These are phyloP conservation scores for Cyathus striatus DNA, from an alignment of 768 basidiomycete genomes.

Conservation along the genomic window DNA sequence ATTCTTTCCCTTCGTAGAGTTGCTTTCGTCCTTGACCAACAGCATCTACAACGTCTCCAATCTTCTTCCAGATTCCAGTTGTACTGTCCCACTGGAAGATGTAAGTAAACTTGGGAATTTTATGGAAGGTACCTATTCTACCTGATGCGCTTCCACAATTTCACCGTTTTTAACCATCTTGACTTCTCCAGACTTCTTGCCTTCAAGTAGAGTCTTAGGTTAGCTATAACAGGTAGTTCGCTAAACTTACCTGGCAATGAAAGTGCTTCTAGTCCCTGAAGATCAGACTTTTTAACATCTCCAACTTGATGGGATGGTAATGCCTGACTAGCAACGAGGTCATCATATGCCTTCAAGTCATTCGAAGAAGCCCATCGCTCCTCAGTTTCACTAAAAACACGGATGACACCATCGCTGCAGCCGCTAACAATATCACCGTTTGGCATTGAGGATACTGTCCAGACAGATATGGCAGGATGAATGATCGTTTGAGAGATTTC, in stretches of 20 bases:
- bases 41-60: slow-evolving; percentile 95
- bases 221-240: neutral
- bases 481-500: slow-evolving; percentile 85
- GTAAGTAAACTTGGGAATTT: too few species aligned
- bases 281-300: slow-evolving; percentile 87
- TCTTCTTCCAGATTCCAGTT: slow-evolving; percentile 76
- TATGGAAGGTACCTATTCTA: slow-evolving; percentile 24
- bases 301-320: slow-evolving; percentile 86
- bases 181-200: slow-evolving; percentile 91
- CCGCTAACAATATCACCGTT: slow-evolving; percentile 93
- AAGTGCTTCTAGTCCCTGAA: slow-evolving; percentile 84
- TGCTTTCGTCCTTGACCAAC: slow-evolving; percentile 88
- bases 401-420: slow-evolving; percentile 80
- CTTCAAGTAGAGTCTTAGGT: slow-evolving; percentile 26
- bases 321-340: slow-evolving; percentile 69
- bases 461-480: slow-evolving; percentile 96
- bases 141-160: slow-evolving; percentile 88
- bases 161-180: slow-evolving; percentile 84
- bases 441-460: slow-evolving; percentile 84
- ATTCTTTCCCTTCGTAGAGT: slow-evolving; percentile 90
- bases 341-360: slow-evolving; percentile 67
- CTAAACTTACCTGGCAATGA: slow-evolving; percentile 54
- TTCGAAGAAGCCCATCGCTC: slow-evolving; percentile 68
- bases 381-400: slow-evolving; percentile 76
- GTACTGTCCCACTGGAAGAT: slow-evolving; percentile 88